A percentile compares a stretch with the other conserved stretches of the same genome.
Conservation (phyloP, 768 basidiomycete species). For the Hygrophorus russula region DNA sequence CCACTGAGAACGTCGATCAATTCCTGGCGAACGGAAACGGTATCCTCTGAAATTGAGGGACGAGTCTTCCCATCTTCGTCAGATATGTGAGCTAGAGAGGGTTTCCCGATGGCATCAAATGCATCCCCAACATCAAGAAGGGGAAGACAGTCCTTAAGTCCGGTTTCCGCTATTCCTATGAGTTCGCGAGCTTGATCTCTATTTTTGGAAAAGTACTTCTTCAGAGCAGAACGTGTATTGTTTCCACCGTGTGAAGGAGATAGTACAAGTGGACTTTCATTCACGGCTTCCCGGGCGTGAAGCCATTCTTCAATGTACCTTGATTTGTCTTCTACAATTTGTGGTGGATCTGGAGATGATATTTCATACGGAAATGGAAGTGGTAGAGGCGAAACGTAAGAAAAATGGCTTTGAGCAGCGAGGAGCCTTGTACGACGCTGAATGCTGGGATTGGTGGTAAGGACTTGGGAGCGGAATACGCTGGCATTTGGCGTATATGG, state of each 20-base stretch:
- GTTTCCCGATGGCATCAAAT: conserved; percentile 51
- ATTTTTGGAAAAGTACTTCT: conserved; percentile 36
- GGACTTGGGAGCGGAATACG: conserved; percentile 39
- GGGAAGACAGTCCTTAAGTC: conserved; percentile 69
- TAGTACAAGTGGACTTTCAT: conserved; percentile 14
- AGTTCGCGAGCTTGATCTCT: conserved; percentile 47
- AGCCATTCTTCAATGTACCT: conserved; percentile 74
- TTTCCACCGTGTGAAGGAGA: background rate
- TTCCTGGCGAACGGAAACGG: conserved; percentile 45
- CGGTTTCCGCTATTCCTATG: conserved; percentile 60
- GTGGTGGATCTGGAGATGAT: conserved; percentile 37
- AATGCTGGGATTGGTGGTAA: conserved; percentile 44
- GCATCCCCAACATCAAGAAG: conserved; percentile 83
- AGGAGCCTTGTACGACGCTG: conserved; percentile 63
- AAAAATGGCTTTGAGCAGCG: conserved; percentile 50
- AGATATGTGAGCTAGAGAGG: conserved; percentile 35
- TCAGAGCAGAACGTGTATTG: conserved; percentile 23
- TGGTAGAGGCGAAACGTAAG: conserved; percentile 77
- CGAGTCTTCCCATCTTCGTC: conserved; percentile 21
- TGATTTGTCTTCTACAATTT: conserved; percentile 38
- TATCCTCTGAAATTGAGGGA: conserved; percentile 21
- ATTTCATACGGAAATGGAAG: conserved; percentile 77
- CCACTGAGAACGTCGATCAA: conserved; percentile 79
- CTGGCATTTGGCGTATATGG: conserved; percentile 37
- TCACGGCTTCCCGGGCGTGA: conserved; percentile 45